Evolutionary conservation across 2,329 filamentous ascomycete species (phyloP), one percentile per base, ranked within the genome.

Genomic region (Ascochyta viciae-villosae): DNA sequence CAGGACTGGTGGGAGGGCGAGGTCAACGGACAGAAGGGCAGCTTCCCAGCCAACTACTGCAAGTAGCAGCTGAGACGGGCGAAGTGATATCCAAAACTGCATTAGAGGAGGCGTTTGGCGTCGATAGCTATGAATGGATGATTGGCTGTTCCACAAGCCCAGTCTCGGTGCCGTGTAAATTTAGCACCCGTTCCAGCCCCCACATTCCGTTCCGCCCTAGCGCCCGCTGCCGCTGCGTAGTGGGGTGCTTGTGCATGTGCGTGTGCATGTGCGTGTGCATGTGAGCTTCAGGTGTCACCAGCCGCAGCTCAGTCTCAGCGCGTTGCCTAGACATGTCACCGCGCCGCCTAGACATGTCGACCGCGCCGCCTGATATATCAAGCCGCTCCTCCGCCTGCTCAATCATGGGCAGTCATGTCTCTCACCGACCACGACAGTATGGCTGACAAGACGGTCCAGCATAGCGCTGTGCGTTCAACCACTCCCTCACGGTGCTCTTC

Each of bases 1-100:
- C 89, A 95, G 76, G 91, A 95, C 71, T 96, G 91, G 91, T 96
- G 91, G 91, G 85, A 91, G 59, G 91, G 91, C 12, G 90, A 95
- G 74, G 61, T 93, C 13, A 80, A 81, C 37, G 91, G 91, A 0
- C 74, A 80, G 24, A 83, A 82, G 69, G 91, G 91, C 3, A 87
- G 81, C 63, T 96, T 96, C 71, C 91, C 91, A 1, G 91, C 91
- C 6, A 96, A 96, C 75, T 96, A 96, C 76, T 91, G 89, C 69
- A 83, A 83, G 49, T 76, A 57, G 65, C 34, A 33, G 31, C 12
- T 15, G 10, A 26, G 16, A 8, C 27, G n/a, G 33, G 46, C 27
- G 29, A 34, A 13, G 46, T 53, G 60, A 66, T 67, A 63, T 60
- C 57, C 61, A 66, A 63, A 61, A 61, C 45, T 66, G 63, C 65